Percentiles rank a stretch among this genome's conserved stretches.
These are phyloP conservation scores for Globisporangium parvum DNA, from an alignment of 352 stramenopile species.

Conservation along the genomic window DNA sequence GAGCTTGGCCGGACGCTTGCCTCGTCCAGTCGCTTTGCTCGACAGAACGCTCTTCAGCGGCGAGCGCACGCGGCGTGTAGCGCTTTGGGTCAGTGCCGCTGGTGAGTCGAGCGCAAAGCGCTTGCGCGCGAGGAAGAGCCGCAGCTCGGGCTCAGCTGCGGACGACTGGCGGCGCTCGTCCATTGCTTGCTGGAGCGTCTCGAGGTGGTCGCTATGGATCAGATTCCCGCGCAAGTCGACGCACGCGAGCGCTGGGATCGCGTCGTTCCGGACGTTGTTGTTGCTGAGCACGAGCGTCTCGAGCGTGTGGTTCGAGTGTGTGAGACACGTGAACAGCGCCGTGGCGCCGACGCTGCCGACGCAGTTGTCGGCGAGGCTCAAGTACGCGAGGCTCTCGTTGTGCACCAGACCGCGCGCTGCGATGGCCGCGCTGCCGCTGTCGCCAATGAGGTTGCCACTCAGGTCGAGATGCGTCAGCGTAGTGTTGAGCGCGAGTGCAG, in stretches of 20 bases:
- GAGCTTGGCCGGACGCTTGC: conserved; percentile 1
- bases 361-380: conserved; percentile 60
- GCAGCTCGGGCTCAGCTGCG: conserved; percentile 28
- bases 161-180: conserved; percentile 22
- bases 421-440: conserved; percentile 31
- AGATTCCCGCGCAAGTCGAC: conserved; percentile 58
- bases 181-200: conserved; percentile 16
- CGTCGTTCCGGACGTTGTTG: conserved; percentile 59
- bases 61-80: background rate
- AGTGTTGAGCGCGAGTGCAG: conserved; percentile 53
- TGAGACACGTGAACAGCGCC: conserved; percentile 40
- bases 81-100: background rate
- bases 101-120: conserved; percentile 17
- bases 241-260: conserved; percentile 18
- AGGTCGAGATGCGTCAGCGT: conserved; percentile 47
- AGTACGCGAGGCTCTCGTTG: conserved; percentile 36
- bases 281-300: conserved; percentile 48
- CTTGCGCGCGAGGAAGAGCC: conserved; percentile 40
- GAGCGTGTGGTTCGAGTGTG: conserved; percentile 28
- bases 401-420: conserved; percentile 30
- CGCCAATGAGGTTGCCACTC: conserved; percentile 45
- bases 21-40: background rate
- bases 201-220: conserved; percentile 35
- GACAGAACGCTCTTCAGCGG: conserved; percentile 3
- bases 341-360: conserved; percentile 41